phyloP scores from a whole-genome alignment of 2,329 filamentous ascomycete species.

The Cadophora gregata region DNA sequence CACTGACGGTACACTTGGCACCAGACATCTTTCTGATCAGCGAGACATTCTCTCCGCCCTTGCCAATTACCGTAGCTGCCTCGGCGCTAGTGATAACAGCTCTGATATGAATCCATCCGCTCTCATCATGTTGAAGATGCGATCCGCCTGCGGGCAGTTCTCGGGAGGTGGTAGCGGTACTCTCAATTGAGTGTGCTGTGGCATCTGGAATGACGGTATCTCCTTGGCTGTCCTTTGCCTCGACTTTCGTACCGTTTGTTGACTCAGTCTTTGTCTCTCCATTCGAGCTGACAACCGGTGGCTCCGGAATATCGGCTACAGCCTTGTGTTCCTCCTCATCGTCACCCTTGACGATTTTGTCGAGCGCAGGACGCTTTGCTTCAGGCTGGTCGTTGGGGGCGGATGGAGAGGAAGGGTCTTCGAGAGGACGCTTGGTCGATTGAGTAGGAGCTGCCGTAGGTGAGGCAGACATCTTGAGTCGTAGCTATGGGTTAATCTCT shows the following conservation, averaged over 20 bases:
- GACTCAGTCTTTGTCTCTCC: constrained; percentile 48
- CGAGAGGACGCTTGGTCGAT: constrained; percentile 88
- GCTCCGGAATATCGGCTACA: constrained; percentile 47
- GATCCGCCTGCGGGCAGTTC: constrained; percentile 42
- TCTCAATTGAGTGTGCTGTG: constrained; percentile 58
- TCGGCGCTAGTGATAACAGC: constrained; percentile 97
- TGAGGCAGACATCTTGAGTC: constrained; percentile 73
- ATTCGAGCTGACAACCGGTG: constrained; percentile 53
- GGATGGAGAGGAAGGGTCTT: constrained; percentile 95
- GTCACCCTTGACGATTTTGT: constrained; percentile 81
- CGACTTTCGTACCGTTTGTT: constrained; percentile 55
- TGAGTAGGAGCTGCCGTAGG: constrained; percentile 67
- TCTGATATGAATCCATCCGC: constrained; percentile 94
- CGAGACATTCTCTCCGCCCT: constrained; percentile 97
- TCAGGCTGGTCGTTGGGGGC: constrained; percentile 92
- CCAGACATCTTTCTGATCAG: constrained; percentile 94
- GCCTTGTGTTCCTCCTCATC: constrained; percentile 51
- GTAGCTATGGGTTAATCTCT: constrained; percentile 48
- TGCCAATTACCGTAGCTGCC: constrained; percentile 96
- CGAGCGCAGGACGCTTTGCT: constrained; percentile 93
- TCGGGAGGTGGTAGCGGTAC: constrained; percentile 50
- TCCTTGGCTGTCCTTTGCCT: constrained; percentile 63
- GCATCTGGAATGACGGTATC: constrained; percentile 73
- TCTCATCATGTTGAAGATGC: constrained; percentile 79
- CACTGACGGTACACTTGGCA: constrained; percentile 98